Conservation (phyloP, 2,329 filamentous ascomycete genomes). For the Paecilomyces sp. region DNA sequence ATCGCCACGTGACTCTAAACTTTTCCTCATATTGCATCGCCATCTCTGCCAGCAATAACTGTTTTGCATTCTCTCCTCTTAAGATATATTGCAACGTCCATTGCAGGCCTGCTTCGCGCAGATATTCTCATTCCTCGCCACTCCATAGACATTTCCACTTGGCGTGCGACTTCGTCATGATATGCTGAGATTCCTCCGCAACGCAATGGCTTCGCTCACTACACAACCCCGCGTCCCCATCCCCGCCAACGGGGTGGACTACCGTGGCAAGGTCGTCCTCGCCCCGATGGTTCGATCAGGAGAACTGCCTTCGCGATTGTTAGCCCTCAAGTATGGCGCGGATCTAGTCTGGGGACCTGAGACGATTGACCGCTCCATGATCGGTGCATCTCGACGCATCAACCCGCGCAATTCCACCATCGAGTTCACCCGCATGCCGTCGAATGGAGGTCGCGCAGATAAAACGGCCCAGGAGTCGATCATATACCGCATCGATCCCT, state of each 20-base stretch:
- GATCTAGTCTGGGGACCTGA: conserved; percentile 98
- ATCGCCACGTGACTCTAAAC: conserved; percentile 13
- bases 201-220: conserved; percentile 47
- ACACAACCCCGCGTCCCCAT: conserved; percentile 66
- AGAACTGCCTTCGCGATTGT: conserved; percentile 80
- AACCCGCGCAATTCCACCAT: conserved; percentile 72
- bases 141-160: background rate
- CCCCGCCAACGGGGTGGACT: conserved; percentile 82
- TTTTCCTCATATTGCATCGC: conserved; percentile 1
- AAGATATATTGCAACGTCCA: background rate
- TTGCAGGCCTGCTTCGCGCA: background rate
- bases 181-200: conserved; percentile 38
- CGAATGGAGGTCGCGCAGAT: conserved; percentile 50
- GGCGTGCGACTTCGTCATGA: conserved; percentile 14
- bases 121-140: conserved; percentile 1
- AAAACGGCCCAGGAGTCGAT: conserved; percentile 51
- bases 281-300: conserved; percentile 98
- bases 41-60: background rate
- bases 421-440: conserved; percentile 74
- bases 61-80: background rate
- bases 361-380: conserved; percentile 85
- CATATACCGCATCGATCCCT: conserved; percentile 78
- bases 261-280: conserved; percentile 86
- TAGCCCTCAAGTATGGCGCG: conserved; percentile 89
- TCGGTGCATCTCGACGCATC: conserved; percentile 71